Base-by-base conservation (phyloP, 2,329 filamentous ascomycete species). In the Pochonia chlamydosporia region DNA sequence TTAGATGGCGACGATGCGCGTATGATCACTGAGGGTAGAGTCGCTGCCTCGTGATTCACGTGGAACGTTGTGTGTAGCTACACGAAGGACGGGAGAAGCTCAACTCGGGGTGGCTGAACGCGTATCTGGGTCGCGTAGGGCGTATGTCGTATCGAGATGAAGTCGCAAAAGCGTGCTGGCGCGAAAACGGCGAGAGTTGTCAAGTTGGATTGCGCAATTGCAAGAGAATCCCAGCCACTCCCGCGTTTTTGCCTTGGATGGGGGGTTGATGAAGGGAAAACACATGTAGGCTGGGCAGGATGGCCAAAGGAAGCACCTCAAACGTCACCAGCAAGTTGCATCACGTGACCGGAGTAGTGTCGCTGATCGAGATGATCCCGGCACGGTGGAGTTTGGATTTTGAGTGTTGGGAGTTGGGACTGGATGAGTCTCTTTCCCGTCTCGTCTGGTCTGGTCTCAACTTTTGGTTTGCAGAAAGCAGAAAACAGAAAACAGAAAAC, bases 291-390 rank as follows among this genome's bases (percentile, higher is more conserved):
- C 23, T 26, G 33, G 54, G 54, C 51, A 53, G 43, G 61, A 63
- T 64, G 55, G 59, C 61, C 59, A 64, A 54, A 59, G 59, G 55
- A 64, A 66, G 63, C 56, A 58, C 56, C 55, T 53, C 61, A 62
- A 58, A 67, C 63, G 63, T 66, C 63, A 66, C 63, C 55, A 51
- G 54, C 49, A 52, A 53, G 30, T 20, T 25, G 7, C 42, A 43
- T 66, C 63, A 66, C 63, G 63, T 66, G 63, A 66, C 36, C 4
- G 10, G 24, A 20, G 21, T 42, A 20, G 21, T 40, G 35, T 42
- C n/a, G 40, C n/a, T 26, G 10, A 30, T 30, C 40, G 40, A 42
- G 24, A 42, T 20, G 40, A 42, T 42, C 24, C 40, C 40, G 16
- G 24, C 18, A 39, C 26, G 7, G 7, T 28, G 26, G n/a, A 28